phyloP scores from a whole-genome alignment of 2,329 filamentous ascomycete genomes.

The Trichoderma cornu-damae region DNA sequence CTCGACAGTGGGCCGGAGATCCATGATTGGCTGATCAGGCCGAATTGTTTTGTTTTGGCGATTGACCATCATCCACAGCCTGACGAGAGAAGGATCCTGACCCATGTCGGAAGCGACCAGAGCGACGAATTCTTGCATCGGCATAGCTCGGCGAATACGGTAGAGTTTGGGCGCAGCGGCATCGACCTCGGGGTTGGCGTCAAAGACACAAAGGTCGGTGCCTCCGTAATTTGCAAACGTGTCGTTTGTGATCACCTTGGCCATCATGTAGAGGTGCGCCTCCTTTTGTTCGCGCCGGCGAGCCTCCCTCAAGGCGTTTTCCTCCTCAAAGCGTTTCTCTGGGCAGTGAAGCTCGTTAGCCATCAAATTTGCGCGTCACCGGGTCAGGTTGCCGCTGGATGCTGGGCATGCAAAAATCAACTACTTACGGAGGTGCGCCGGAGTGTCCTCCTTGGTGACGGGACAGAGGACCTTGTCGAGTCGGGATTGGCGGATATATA shows the following conservation, averaged over 20 bases:
- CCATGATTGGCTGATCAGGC: conserved; percentile 80
- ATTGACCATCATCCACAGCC: conserved; percentile 97
- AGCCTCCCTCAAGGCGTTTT: conserved; percentile 69
- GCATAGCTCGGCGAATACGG: conserved; percentile 68
- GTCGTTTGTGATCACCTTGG: conserved; percentile 74
- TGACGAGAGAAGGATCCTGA: conserved; percentile 63
- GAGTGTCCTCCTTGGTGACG: conserved; percentile 72
- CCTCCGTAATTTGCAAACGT: conserved; percentile 77
- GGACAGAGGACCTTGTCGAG: conserved; percentile 77
- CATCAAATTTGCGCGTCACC: not conserved
- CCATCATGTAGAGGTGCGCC: conserved; percentile 83
- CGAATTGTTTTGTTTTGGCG: conserved; percentile 95
- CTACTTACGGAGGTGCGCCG: conserved; percentile 67
- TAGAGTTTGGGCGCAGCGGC: conserved; percentile 67
- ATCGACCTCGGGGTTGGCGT: conserved; percentile 58
- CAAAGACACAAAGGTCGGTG: conserved; percentile 73
- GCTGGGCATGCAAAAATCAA: not conserved
- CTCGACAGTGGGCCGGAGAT: conserved; percentile 70
- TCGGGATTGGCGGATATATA: conserved; percentile 85
- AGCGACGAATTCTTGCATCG: conserved; percentile 67
- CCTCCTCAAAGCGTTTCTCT: conserved; percentile 75
- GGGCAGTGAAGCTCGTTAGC: conserved; percentile 21
- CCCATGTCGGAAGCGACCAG: conserved; percentile 66
- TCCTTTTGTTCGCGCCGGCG: conserved; percentile 86
- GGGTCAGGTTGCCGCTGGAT: not conserved